Conservation (phyloP, 129 eudicot genomes). For the Centaurea solstitialis region DNA sequence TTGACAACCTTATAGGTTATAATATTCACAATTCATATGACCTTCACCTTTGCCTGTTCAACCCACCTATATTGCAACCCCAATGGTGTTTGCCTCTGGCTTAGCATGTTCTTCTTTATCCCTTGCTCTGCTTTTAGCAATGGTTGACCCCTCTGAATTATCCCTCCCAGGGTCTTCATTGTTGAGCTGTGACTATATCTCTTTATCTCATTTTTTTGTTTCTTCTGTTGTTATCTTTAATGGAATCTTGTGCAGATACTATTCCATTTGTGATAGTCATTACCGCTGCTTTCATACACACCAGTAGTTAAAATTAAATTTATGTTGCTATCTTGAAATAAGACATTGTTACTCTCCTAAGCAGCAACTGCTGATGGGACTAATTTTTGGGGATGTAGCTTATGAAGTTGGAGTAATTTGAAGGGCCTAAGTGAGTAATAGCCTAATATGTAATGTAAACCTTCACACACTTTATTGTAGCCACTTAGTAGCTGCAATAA, state of each 20-base stretch:
- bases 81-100: not conserved
- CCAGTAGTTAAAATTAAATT: not conserved
- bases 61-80: not conserved
- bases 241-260: not conserved
- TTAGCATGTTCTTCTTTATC: not conserved
- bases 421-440: not conserved
- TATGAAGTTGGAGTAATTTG: not conserved
- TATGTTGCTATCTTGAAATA: not conserved
- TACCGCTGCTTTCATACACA: not conserved
- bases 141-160: not conserved
- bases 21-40: not conserved
- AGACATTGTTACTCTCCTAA: not conserved
- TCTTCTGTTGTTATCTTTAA: not conserved
- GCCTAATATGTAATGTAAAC: constrained; percentile 4
- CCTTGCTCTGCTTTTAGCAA: not conserved
- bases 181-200: not conserved
- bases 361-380: not conserved
- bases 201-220: not conserved
- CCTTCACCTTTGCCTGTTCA: not conserved
- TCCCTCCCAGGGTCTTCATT: not conserved
- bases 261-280: not conserved
- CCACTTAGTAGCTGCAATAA: not conserved
- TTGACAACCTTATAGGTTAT: no score
- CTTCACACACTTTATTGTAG: not conserved
- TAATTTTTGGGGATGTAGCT: not conserved